Evolutionary conservation across 768 basidiomycete genomes (phyloP).

Genomic region (Candolleomyces eurysporus): DNA sequence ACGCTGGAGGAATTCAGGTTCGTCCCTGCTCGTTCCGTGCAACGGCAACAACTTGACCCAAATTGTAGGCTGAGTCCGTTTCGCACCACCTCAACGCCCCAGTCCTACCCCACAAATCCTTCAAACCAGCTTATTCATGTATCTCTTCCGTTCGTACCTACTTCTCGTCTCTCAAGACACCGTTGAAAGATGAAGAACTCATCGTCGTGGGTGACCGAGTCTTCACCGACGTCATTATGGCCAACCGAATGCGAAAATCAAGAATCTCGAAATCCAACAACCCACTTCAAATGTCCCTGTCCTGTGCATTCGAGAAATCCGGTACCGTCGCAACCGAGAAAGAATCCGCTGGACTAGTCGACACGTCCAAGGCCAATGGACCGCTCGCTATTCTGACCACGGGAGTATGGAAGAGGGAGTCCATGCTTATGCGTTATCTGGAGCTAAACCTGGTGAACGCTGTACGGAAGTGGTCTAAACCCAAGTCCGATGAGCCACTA

Average conservation of each 20-base stretch:
- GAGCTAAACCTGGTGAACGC: conserved; percentile 51
- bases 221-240: conserved; percentile 88
- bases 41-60: background rate
- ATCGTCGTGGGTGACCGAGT: conserved; percentile 89
- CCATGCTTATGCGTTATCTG: conserved; percentile 56
- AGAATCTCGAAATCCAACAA: conserved; percentile 2
- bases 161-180: conserved; percentile 60
- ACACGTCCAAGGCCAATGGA: conserved; percentile 23
- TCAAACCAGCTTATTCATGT: conserved; percentile 83
- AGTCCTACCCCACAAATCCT: conserved; percentile 71
- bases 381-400: conserved; percentile 72
- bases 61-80: conserved; percentile 78
- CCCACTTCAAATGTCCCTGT: conserved; percentile 12
- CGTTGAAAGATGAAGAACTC: conserved; percentile 61
- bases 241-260: conserved; percentile 60
- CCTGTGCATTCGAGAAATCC: conserved; percentile 23
- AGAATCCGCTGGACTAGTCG: conserved; percentile 11
- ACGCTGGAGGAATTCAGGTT: conserved; percentile 80
- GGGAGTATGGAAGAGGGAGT: conserved; percentile 67
- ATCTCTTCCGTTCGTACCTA: conserved; percentile 68
- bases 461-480: conserved; percentile 41
- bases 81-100: conserved; percentile 74
- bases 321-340: conserved; percentile 25
- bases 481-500: conserved; percentile 18
- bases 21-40: conserved; percentile 19